A percentile compares a stretch with the other conserved stretches of the same genome.
Conservation (phyloP, 148 eudicot species). For the Rhododendron mucronatum region DNA sequence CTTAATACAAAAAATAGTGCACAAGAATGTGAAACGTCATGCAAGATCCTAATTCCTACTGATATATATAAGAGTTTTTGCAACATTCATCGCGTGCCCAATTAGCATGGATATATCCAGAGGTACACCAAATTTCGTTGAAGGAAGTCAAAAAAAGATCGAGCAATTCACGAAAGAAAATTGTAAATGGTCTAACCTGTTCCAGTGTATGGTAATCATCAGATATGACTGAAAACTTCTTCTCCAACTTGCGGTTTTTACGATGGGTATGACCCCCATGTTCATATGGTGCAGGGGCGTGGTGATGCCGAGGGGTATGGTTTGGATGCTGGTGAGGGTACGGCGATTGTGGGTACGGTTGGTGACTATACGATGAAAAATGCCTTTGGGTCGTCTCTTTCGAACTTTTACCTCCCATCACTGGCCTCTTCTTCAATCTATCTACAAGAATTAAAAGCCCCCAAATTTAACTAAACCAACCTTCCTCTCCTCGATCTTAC, state of each 20-base stretch:
- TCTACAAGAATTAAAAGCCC: too few relatives aligned
- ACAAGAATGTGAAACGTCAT: background rate
- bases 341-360: constrained; percentile 12
- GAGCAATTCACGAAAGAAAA: background rate
- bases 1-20: background rate
- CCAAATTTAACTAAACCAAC: background rate
- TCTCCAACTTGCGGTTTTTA: constrained; percentile 13
- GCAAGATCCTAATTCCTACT: background rate
- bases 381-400: constrained; percentile 9
- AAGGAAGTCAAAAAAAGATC: background rate
- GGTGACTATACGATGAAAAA: background rate
- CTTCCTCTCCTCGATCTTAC: too few relatives aligned
- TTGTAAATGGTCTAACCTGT: constrained; percentile 19
- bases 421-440: constrained; percentile 2
- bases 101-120: background rate
- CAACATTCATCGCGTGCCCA: background rate
- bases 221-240: constrained; percentile 22
- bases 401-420: constrained; percentile 31
- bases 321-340: constrained; percentile 2
- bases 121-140: background rate
- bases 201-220: constrained; percentile 34
- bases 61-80: background rate
- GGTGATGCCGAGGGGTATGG: constrained; percentile 31
- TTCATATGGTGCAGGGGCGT: background rate
- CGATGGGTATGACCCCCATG: constrained; percentile 9